Evolutionary conservation across 495 filamentous ascomycete species (phyloP).

Genomic region (Cercophora samala): DNA sequence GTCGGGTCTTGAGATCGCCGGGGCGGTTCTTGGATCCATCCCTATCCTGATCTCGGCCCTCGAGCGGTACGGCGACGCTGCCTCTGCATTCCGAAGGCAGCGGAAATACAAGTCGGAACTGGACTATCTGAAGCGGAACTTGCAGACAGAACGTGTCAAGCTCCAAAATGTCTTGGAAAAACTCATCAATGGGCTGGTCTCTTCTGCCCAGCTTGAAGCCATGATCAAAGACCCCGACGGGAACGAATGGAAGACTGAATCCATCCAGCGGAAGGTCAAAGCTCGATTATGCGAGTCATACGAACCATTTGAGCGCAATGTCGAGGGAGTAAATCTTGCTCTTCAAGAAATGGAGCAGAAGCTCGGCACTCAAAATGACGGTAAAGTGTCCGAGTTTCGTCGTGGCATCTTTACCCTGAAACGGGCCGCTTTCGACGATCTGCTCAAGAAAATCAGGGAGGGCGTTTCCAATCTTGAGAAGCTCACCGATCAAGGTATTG

Average conservation of each 20-base stretch:
- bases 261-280: constrained; percentile 19
- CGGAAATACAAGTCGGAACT: constrained; percentile 31
- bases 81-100: constrained; percentile 28
- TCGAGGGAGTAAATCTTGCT: constrained; percentile 23
- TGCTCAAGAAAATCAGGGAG: constrained; percentile 32
- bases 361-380: constrained; percentile 20
- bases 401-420: constrained; percentile 35
- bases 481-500: constrained; percentile 32
- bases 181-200: constrained; percentile 29
- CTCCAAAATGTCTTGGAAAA: constrained; percentile 37
- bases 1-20: constrained; percentile 46
- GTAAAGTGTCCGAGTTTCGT: constrained; percentile 15
- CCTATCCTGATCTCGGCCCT: constrained; percentile 41
- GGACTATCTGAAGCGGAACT: constrained; percentile 30
- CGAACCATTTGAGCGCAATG: constrained; percentile 20
- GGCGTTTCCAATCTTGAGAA: constrained; percentile 34
- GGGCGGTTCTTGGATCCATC: constrained; percentile 40
- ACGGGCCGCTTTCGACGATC: constrained; percentile 28
- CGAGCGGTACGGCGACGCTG: constrained; percentile 36
- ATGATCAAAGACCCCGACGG: constrained; percentile 32
- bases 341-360: constrained; percentile 24
- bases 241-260: constrained; percentile 19
- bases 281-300: constrained; percentile 22
- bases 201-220: constrained; percentile 21
- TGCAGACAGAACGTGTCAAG: constrained; percentile 34